Evolutionary conservation across 2,329 filamentous ascomycete genomes (phyloP).

Genomic region (Xylaria polymorpha): DNA sequence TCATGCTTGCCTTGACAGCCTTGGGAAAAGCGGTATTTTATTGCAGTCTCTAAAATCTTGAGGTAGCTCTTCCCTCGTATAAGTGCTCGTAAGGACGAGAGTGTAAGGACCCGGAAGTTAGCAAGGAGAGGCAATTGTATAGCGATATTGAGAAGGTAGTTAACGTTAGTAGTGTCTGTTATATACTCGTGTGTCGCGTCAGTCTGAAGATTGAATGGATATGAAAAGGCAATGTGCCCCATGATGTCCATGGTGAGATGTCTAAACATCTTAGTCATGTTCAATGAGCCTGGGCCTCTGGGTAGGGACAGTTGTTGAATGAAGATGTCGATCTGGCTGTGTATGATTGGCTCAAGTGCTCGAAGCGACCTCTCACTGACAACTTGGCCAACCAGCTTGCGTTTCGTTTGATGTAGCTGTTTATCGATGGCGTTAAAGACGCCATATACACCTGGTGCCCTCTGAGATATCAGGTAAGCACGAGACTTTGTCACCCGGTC

Average conservation of each 20-base stretch:
- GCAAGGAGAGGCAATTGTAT: neutral
- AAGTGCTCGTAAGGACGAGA: neutral
- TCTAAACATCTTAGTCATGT: too few species aligned
- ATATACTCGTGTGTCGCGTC: too few species aligned
- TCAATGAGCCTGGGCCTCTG: neutral
- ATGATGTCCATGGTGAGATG: too few species aligned
- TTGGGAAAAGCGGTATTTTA: neutral
- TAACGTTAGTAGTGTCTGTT: too few species aligned
- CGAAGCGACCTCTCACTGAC: neutral
- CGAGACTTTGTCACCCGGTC: conserved; percentile 32
- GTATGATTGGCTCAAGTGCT: neutral
- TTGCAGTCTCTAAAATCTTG: neutral
- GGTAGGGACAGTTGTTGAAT: neutral
- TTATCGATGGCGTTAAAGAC: conserved; percentile 7
- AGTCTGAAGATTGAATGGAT: too few species aligned
- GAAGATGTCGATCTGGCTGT: neutral
- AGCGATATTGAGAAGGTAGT: too few species aligned
- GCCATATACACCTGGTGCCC: neutral
- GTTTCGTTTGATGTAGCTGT: neutral
- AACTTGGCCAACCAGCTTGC: neutral
- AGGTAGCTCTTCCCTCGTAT: neutral
- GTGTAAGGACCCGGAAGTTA: neutral
- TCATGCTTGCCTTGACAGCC: too few species aligned
- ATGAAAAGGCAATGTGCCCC: too few species aligned
- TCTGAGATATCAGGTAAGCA: conserved; percentile 24